Evolutionary conservation across 2,329 filamentous ascomycete species (phyloP).

Genomic region (Helminthosporium solani): DNA sequence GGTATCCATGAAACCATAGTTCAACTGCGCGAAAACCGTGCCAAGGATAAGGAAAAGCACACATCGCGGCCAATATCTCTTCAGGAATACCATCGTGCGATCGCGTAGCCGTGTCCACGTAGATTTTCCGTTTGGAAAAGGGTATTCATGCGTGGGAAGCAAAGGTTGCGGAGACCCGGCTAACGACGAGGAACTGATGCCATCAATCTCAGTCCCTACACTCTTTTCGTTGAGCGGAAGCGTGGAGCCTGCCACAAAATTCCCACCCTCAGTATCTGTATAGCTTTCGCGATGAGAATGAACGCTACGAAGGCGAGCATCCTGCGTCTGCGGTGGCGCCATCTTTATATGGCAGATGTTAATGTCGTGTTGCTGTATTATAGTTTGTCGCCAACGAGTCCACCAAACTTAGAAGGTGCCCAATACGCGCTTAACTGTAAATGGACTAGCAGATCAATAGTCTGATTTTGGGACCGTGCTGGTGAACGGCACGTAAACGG

Average conservation of each 20-base stretch:
- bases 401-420: not conserved
- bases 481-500: not conserved
- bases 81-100: not conserved
- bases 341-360: too few species aligned
- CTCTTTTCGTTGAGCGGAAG: not conserved
- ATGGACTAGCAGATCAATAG: not conserved
- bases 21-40: not conserved
- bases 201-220: not conserved
- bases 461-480: not conserved
- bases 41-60: not conserved
- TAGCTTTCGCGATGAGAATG: not conserved
- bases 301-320: not conserved
- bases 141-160: not conserved
- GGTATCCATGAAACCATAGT: not conserved
- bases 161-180: not conserved
- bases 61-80: not conserved
- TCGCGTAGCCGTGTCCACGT: not conserved
- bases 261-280: not conserved
- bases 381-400: too few species aligned
- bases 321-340: not conserved
- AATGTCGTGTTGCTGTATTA: too few species aligned
- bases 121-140: not conserved
- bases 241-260: not conserved
- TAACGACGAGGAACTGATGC: not conserved
- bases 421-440: not conserved